Percentiles rank a stretch among this genome's conserved stretches.
These are phyloP conservation scores for Torrubiellomyces zombiae DNA, from an alignment of 2,329 filamentous ascomycete species.

Conservation along the genomic window DNA sequence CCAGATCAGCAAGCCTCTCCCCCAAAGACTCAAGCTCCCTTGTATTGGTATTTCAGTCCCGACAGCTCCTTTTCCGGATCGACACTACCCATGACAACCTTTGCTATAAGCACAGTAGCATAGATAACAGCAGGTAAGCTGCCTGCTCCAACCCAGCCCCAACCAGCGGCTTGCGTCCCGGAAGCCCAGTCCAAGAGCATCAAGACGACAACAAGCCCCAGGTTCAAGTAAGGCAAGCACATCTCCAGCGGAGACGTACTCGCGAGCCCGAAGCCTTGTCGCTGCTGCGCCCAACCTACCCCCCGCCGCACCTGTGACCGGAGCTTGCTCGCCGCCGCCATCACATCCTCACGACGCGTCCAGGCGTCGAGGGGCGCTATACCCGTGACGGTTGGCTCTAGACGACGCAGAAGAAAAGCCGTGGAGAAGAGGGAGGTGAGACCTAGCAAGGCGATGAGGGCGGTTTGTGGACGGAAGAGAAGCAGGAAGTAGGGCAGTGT, in stretches of 20 bases:
- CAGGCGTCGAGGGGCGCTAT: slow-evolving; percentile 31
- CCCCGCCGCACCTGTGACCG: slow-evolving; percentile 4
- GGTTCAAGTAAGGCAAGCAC: slow-evolving; percentile 45
- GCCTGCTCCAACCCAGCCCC: slow-evolving; percentile 26
- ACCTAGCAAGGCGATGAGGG: slow-evolving; percentile 35
- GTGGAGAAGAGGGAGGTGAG: slow-evolving; percentile 48
- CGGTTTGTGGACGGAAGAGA: slow-evolving; percentile 14
- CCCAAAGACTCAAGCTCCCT: slow-evolving; percentile 35
- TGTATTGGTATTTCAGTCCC: slow-evolving; percentile 47
- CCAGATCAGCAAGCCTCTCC: background rate
- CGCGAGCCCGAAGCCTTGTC: slow-evolving; percentile 3
- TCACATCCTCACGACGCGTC: slow-evolving; percentile 11
- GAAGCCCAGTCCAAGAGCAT: slow-evolving; percentile 25
- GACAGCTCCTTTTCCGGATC: slow-evolving; percentile 50
- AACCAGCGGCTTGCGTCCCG: slow-evolving; percentile 15
- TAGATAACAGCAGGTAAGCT: slow-evolving; percentile 43
- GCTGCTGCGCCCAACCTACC: slow-evolving; percentile 6
- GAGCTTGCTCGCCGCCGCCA: slow-evolving; percentile 4
- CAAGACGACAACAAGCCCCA: slow-evolving; percentile 36
- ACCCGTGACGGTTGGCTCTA: slow-evolving; percentile 39
- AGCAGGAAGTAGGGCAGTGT: slow-evolving; percentile 33
- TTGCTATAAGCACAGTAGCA: slow-evolving; percentile 39
- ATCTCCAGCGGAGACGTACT: slow-evolving; percentile 30
- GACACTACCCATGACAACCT: slow-evolving; percentile 50
- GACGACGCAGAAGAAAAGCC: slow-evolving; percentile 39